A percentile compares a stretch with the other conserved stretches of the same genome.
Evolutionary conservation across 352 stramenopile species (phyloP).

Genomic region (Phytophthora sp.): DNA sequence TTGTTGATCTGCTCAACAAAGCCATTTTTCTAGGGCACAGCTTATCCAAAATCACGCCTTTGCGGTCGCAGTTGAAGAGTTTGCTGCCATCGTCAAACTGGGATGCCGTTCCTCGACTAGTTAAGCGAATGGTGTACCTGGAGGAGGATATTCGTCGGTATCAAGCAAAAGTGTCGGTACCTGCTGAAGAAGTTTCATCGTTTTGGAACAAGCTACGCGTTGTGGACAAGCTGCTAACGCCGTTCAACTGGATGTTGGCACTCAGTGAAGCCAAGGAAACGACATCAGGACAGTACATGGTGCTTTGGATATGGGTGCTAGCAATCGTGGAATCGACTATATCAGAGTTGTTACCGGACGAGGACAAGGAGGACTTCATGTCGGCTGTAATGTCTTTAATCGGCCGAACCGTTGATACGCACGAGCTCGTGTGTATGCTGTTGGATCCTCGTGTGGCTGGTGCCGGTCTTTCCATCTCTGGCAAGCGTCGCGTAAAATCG

Average conservation of each 20-base stretch:
- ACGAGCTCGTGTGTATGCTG: slow-evolving; percentile 52
- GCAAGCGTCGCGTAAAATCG: slow-evolving; percentile 49
- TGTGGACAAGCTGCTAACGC: slow-evolving; percentile 44
- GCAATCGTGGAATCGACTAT: slow-evolving; percentile 16
- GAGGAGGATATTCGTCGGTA: slow-evolving; percentile 32
- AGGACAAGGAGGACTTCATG: slow-evolving; percentile 16
- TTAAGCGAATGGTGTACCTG: slow-evolving; percentile 33
- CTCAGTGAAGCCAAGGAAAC: slow-evolving; percentile 41
- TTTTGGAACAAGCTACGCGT: slow-evolving; percentile 44
- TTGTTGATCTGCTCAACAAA: slow-evolving; percentile 21
- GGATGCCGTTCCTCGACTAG: slow-evolving; percentile 20
- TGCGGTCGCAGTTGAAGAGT: slow-evolving; percentile 6
- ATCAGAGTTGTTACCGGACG: slow-evolving; percentile 7
- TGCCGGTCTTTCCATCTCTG: slow-evolving; percentile 41
- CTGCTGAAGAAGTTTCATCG: slow-evolving; percentile 10
- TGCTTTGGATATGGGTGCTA: slow-evolving; percentile 59
- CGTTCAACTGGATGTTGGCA: slow-evolving; percentile 52
- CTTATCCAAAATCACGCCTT: slow-evolving; percentile 19
- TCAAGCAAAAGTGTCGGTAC: slow-evolving; percentile 12
- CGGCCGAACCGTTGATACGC: slow-evolving; percentile 26
- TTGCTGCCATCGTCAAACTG: slow-evolving; percentile 17
- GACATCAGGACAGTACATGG: slow-evolving; percentile 46
- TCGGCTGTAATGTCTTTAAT: slow-evolving; percentile 13
- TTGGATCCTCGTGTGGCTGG: slow-evolving; percentile 55
- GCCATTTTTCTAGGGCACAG: slow-evolving; percentile 23